phyloP scores from a whole-genome alignment of 2,329 filamentous ascomycete genomes.

The Diaporthe longicolla region DNA sequence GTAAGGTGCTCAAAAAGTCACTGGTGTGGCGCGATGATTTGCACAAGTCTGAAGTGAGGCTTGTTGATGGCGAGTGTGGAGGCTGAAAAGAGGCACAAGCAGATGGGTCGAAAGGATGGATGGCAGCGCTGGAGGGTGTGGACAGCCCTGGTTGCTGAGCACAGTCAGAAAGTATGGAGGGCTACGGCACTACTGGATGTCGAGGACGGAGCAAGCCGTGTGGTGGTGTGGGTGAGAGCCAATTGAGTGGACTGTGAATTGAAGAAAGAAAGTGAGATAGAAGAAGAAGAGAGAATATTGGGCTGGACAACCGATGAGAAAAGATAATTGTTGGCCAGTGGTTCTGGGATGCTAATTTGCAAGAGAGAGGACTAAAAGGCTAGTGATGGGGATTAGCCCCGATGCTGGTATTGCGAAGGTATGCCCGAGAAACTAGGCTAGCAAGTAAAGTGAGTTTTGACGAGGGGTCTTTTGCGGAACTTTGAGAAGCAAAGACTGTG shows the following conservation, averaged over 20 bases:
- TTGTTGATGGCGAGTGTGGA: neutral
- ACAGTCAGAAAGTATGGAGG: conserved; percentile 11
- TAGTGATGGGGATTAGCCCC: neutral
- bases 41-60: neutral
- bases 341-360: too few relatives aligned
- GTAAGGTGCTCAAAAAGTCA: neutral
- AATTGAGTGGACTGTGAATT: neutral
- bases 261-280: neutral
- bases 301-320: conserved; percentile 1
- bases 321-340: conserved; percentile 7
- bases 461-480: conserved; percentile 35
- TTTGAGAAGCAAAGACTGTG: conserved; percentile 39
- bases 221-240: neutral
- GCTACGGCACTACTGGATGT: neutral
- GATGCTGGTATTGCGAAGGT: conserved; percentile 4
- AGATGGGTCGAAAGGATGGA: neutral
- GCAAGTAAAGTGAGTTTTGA: conserved; percentile 25
- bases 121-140: neutral
- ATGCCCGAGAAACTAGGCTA: neutral
- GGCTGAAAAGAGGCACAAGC: conserved; percentile 9
- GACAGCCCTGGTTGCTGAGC: neutral
- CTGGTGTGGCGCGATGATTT: neutral
- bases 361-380: neutral
- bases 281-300: neutral
- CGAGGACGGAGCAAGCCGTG: neutral